Evolutionary conservation across 495 filamentous ascomycete genomes (phyloP), one percentile per base, ranked within the genome.

Genomic region (Hypoxylon fragiforme): DNA sequence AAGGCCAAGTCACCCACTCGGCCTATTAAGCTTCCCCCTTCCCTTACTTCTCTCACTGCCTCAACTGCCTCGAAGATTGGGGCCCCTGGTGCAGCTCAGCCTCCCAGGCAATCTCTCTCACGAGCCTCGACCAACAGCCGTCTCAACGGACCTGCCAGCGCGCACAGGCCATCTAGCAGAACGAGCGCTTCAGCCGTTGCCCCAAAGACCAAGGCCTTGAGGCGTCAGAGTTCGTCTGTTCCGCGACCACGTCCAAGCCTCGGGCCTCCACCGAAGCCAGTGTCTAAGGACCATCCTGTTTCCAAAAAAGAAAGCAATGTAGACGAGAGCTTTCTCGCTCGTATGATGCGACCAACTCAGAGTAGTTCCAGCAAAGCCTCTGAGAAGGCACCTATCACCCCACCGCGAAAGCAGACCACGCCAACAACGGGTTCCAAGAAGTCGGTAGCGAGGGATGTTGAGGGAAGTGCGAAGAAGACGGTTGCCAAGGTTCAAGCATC

Each of bases 311-410:
- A 77, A 30, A 67, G 63, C 44, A 66, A 82, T 1, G 77, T 85
- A 2, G 85, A 88, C 61, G 87, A 91, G 45, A 71, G 85, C 2
- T 97, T 97, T 71, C 77, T 97, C 12, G 89, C 88, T 6, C 78
- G 91, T 49, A 95, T 97, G 91, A 96, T 90, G 90, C 83, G 90
- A 8, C 91, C 91, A 3, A 97, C 91, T 7, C 82, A 87, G 16
- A 82, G 83, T 49, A 91, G 87, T 22, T 81, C 88, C 4, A 87
- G 79, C 65, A 96, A 92, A 71, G 80, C 83, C 0, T 78, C 87
- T 13, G 89, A 91, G 1, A 92, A 89, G 69, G 64, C 77, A 1
- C 63, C 66, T n/a, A 51, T 60, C 1, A 73, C 70, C 0, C 75
- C 76, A 4, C 74, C 76, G 0, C 63, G 74, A 38, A 75, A 70